Evolutionary conservation across 2,329 filamentous ascomycete species (phyloP), one percentile per base, ranked within the genome.

Genomic region (Aspergillus fumigatiaffinis): DNA sequence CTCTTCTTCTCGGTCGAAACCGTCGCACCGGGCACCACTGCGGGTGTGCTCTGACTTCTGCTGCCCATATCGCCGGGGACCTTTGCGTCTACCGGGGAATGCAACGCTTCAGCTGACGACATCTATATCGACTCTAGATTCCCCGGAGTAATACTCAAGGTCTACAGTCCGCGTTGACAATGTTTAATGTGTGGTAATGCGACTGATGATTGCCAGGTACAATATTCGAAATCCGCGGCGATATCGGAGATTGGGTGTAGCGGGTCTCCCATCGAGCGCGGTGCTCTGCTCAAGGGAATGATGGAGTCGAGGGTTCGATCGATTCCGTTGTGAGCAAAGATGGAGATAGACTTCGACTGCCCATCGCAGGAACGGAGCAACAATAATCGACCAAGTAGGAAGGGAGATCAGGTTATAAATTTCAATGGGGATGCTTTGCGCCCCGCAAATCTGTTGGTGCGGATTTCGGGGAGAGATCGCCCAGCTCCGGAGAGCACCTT

Each of bases 1-100:
- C 69, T 73, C 59, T 69, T 74, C 4, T 62, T 60, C 17, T 56
- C 58, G 38, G 52, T 47, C 25, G 61, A 55, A 3, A 60, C 51
- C 4, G 60, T 55, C 28, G 49, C 42, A 50, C 56, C 32, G 32
- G 14, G 14, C 2, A 17, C 32, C 25, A 49, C 48, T 47, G 54
- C 14, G 14, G 14, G 14, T 17, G 32, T 6, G 14, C 32, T 38
- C 32, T 38, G 32, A 12, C 32, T 38, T 38, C 32, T 6, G 32
- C 4, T 17, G 14, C 3, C 32, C 32, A 38, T 38, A 17, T 38
- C 32, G 32, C 32, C 14, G 32, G 32, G 32, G 14, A 17, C 14
- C 32, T 17, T 7, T 17, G 32, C 32, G 32, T 38, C 32, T 38
- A 38, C 32, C 2, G 54, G 50, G 3, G 60, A 35, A 26, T 60